phyloP scores from a whole-genome alignment of 805 yeast species.

The Barnettozyma salicaria region DNA sequence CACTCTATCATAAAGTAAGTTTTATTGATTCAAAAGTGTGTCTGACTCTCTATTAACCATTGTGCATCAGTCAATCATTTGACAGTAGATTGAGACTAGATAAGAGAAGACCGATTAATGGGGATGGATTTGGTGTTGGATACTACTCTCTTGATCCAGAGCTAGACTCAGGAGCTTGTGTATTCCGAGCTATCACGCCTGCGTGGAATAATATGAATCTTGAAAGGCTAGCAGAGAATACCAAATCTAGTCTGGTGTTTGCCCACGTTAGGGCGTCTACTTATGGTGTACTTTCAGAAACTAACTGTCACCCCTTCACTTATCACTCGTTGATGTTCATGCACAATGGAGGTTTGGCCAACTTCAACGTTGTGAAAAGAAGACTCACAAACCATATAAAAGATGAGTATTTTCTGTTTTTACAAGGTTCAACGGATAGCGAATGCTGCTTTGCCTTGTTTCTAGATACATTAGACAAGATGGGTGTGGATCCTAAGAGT shows the following conservation, averaged over 20 bases:
- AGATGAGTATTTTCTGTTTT: constrained; percentile 70
- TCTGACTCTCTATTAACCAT: neutral
- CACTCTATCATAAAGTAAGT: constrained; percentile 83
- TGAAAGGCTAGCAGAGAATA: constrained; percentile 80
- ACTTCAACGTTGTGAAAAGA: constrained; percentile 69
- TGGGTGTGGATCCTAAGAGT: constrained; percentile 69
- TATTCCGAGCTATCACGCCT: constrained; percentile 93
- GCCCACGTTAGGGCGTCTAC: constrained; percentile 97
- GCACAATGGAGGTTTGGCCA: constrained; percentile 92
- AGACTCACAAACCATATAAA: constrained; percentile 62
- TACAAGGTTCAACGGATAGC: constrained; percentile 94
- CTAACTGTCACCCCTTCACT: constrained; percentile 95
- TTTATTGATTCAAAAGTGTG: neutral
- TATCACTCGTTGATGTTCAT: constrained; percentile 86
- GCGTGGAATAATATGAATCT: constrained; percentile 96
- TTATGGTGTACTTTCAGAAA: constrained; percentile 88
- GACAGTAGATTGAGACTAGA: constrained; percentile 86
- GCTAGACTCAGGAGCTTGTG: constrained; percentile 72
- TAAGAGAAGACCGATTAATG: constrained; percentile 86
- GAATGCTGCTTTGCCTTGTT: constrained; percentile 92
- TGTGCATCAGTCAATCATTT: constrained; percentile 57
- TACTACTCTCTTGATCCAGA: constrained; percentile 67
- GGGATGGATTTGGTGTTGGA: constrained; percentile 98
- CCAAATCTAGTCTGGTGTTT: constrained; percentile 76
- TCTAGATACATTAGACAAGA: constrained; percentile 63